Conservation (phyloP, 2,329 filamentous ascomycete species). For the Colletotrichum sansevieriae region DNA sequence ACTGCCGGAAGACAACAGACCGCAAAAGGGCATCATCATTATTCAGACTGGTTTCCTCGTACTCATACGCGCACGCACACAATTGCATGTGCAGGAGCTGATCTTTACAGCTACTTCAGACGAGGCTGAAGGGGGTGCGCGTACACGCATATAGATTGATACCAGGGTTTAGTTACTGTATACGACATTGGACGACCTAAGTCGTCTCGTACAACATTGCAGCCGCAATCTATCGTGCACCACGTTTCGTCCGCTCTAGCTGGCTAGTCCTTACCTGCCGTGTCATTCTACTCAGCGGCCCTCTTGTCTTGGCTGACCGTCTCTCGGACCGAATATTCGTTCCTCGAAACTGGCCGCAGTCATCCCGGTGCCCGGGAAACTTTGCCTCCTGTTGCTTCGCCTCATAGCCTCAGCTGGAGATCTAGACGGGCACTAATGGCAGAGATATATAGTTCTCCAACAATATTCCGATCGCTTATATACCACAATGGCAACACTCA, state of each 20-base stretch:
- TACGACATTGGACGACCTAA: background rate
- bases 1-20: conserved; percentile 17
- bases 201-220: background rate
- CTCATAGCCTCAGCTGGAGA: conserved; percentile 5
- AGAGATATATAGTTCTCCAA: background rate
- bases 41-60: conserved; percentile 7
- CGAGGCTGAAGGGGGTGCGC: conserved; percentile 11
- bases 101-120: conserved; percentile 7
- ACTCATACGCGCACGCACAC: conserved; percentile 12
- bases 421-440: background rate
- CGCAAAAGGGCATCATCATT: background rate
- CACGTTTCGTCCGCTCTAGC: background rate
- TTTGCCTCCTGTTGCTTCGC: background rate
- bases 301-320: background rate
- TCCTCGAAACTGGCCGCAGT: background rate
- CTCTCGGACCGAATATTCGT: background rate
- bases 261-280: background rate
- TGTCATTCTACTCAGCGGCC: background rate
- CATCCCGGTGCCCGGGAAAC: background rate
- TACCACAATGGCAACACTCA: background rate
- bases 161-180: conserved; percentile 16
- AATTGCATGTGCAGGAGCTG: background rate
- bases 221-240: background rate
- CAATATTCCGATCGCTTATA: conserved; percentile 2
- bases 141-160: conserved; percentile 34